Evolutionary conservation across 1,284 basidiomycete species (phyloP).

Genomic region (Gymnopus androsaceus): DNA sequence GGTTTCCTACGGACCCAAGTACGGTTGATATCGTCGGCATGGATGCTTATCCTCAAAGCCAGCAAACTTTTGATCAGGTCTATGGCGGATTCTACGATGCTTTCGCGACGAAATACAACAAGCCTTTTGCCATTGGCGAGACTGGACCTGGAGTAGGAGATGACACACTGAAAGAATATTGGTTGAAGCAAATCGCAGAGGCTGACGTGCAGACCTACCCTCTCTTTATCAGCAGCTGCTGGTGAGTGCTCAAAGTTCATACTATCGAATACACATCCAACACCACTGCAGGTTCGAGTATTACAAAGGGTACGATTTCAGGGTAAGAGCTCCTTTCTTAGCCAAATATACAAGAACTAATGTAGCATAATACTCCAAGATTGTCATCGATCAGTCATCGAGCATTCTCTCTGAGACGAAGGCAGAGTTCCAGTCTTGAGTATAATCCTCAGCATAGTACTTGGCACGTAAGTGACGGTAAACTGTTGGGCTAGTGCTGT

Average conservation of each 20-base stretch:
- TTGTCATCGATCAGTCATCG: neutral
- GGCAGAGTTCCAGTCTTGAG: neutral
- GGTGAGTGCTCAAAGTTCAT: neutral
- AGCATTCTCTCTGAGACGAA: neutral
- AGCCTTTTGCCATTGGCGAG: neutral
- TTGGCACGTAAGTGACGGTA: too few species aligned
- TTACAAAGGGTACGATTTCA: neutral
- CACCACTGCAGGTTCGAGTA: neutral
- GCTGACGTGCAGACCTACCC: neutral
- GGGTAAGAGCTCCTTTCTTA: neutral
- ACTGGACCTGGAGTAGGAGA: neutral
- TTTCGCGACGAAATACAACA: neutral
- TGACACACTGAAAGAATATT: neutral
- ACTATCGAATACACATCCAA: neutral
- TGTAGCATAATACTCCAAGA: neutral
- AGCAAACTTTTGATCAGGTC: neutral
- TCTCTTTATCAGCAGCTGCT: neutral
- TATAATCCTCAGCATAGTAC: neutral
- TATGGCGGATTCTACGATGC: neutral
- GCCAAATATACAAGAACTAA: neutral
- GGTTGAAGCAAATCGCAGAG: neutral
- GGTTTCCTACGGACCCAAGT: neutral
- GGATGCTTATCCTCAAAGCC: neutral
- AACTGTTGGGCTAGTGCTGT: too few species aligned
- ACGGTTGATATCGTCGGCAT: neutral